Conservation (phyloP, 352 stramenopile species). For the Pythium periplocum region DNA sequence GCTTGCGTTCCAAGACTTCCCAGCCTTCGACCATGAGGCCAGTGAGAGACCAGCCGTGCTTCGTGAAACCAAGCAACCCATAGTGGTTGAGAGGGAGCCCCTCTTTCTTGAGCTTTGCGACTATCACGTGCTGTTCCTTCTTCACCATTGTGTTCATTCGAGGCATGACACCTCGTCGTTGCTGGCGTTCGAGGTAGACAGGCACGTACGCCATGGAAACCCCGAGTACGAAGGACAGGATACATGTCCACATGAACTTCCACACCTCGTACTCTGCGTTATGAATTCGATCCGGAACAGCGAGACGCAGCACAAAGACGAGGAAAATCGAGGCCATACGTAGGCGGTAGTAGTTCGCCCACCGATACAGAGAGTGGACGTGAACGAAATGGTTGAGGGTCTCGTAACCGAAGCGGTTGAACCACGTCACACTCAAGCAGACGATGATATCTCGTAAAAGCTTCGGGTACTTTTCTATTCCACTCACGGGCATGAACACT, state of each 20-base stretch:
- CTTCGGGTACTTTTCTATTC: constrained; percentile 14
- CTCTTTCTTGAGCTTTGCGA: constrained; percentile 18
- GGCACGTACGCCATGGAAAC: constrained; percentile 7
- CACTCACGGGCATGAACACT: constrained; percentile 20
- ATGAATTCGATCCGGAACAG: constrained; percentile 14
- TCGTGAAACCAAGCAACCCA: constrained; percentile 20
- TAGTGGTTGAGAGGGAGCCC: constrained; percentile 24
- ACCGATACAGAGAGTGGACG: constrained; percentile 14
- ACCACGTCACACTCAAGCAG: constrained; percentile 22
- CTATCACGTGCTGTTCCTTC: constrained; percentile 18
- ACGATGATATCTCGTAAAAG: constrained; percentile 22
- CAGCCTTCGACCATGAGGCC: constrained; percentile 28
- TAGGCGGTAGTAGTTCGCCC: constrained; percentile 20
- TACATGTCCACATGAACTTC: constrained; percentile 19
- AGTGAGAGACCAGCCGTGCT: constrained; percentile 22
- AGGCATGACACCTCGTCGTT: neutral
- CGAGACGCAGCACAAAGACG: constrained; percentile 15
- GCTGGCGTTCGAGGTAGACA: constrained; percentile 1
- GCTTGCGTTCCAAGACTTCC: constrained; percentile 16
- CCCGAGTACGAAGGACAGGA: constrained; percentile 7
- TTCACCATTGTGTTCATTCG: constrained; percentile 1
- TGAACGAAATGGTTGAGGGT: constrained; percentile 18
- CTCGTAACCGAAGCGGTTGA: constrained; percentile 26
- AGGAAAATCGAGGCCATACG: constrained; percentile 6
- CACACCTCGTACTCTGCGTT: constrained; percentile 21